Conservation (phyloP, 176 grass and related monocot genomes). For the Chrysopogon serrulatus region DNA sequence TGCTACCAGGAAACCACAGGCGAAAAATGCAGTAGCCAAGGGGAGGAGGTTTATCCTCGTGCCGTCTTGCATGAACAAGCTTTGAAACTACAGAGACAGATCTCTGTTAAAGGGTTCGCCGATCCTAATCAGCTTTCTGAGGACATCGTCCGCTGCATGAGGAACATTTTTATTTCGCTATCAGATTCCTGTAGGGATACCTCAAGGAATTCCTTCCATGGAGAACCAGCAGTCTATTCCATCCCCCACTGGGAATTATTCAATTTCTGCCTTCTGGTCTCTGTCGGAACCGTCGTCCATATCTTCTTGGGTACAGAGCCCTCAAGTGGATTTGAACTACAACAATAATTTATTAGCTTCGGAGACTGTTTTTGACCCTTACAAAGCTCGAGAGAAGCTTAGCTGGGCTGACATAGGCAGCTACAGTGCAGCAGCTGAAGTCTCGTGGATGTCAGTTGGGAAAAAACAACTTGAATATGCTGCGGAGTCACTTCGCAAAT, state of each 20-base stretch:
- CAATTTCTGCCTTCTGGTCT: constrained; percentile 70
- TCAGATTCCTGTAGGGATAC: constrained; percentile 55
- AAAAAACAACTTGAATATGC: constrained; percentile 93
- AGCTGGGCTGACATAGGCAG: constrained; percentile 89
- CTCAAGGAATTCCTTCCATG: constrained; percentile 18
- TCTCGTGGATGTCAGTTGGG: constrained; percentile 94
- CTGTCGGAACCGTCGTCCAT: constrained; percentile 53
- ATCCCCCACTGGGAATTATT: constrained; percentile 60
- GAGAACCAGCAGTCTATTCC: constrained; percentile 35
- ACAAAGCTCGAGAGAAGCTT: constrained; percentile 71
- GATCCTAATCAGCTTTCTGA: constrained; percentile 73
- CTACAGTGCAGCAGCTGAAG: constrained; percentile 64
- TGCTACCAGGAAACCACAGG: constrained; percentile 31
- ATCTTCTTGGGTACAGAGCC: constrained; percentile 75
- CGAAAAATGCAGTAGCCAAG: not conserved
- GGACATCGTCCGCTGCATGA: constrained; percentile 88
- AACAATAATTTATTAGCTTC: constrained; percentile 59
- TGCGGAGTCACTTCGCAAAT: constrained; percentile 68
- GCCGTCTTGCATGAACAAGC: constrained; percentile 12
- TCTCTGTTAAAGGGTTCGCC: constrained; percentile 42
- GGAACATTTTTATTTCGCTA: constrained; percentile 85
- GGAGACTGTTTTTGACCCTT: constrained; percentile 79
- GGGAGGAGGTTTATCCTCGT: constrained; percentile 5
- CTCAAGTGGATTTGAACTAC: constrained; percentile 64
- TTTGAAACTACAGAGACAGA: constrained; percentile 41